Conservation (phyloP, 2,329 filamentous ascomycete genomes). For the Claviceps paspali region DNA sequence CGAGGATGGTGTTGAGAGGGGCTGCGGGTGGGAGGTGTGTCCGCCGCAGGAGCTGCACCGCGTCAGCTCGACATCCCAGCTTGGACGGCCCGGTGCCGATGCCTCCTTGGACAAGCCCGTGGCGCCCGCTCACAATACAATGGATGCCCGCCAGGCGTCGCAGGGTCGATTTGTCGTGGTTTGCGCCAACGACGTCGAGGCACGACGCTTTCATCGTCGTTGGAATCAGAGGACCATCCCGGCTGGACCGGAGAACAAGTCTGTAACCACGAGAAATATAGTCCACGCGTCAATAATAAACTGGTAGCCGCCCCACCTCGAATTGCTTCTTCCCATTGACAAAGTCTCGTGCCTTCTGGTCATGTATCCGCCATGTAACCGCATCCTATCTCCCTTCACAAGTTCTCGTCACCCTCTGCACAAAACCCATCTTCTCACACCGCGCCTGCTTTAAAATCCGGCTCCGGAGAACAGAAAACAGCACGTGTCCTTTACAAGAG, state of each 20-base stretch:
- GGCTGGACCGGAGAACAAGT: constrained; percentile 4
- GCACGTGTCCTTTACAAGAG: too few species aligned
- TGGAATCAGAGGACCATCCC: constrained; percentile 23
- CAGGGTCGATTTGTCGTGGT: constrained; percentile 18
- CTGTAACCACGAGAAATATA: constrained; percentile 9
- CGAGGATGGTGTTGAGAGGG: constrained; percentile 25
- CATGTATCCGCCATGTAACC: neutral
- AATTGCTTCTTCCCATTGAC: constrained; percentile 1
- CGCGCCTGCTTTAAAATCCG: too few species aligned
- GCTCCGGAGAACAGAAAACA: neutral
- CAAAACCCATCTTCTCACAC: too few species aligned
- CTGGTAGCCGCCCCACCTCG: constrained; percentile 13
- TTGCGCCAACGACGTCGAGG: constrained; percentile 17
- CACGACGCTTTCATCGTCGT: constrained; percentile 24
- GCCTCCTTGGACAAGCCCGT: too few species aligned
- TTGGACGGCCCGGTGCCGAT: too few species aligned
- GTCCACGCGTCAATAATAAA: constrained; percentile 18
- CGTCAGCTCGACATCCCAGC: too few species aligned
- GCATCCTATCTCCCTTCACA: too few species aligned
- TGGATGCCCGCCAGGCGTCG: constrained; percentile 9
- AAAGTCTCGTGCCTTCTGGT: neutral
- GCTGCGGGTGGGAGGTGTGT: constrained; percentile 11
- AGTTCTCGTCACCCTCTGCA: too few species aligned
- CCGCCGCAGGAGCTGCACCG: constrained; percentile 7
- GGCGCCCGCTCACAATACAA: constrained; percentile 4